Percentiles rank a stretch among this genome's conserved stretches.
phyloP scores from a whole-genome alignment of 2,329 filamentous ascomycete genomes.

The Botryosphaeria dothidea region DNA sequence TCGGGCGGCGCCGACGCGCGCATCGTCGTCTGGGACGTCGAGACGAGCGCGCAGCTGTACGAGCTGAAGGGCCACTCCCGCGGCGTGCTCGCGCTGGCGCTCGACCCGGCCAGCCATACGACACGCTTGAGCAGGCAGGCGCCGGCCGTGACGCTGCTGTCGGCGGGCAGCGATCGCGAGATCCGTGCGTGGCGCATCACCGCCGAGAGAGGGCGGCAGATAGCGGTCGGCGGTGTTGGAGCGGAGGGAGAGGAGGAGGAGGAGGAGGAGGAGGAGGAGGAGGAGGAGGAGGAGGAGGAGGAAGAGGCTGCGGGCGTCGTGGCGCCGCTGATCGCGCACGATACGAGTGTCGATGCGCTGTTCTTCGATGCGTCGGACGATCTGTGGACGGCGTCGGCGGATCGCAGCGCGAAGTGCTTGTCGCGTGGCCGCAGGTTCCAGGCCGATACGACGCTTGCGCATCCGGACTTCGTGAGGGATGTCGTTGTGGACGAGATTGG shows the following conservation, averaged over 20 bases:
- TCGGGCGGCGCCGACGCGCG: conserved; percentile 50
- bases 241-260: conserved; percentile 28
- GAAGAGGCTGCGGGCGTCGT: conserved; percentile 36
- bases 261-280: conserved; percentile 27
- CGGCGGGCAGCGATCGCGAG: conserved; percentile 63
- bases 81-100: conserved; percentile 74
- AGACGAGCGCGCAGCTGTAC: conserved; percentile 68
- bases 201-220: conserved; percentile 42
- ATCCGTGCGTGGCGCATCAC: conserved; percentile 76
- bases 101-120: conserved; percentile 66
- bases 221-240: neutral
- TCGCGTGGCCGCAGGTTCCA: conserved; percentile 68
- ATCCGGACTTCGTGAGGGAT: conserved; percentile 89
- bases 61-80: conserved; percentile 76
- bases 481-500: conserved; percentile 69
- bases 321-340: conserved; percentile 72
- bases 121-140: conserved; percentile 20
- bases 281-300: conserved; percentile 29
- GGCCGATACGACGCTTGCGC: conserved; percentile 69
- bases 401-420: conserved; percentile 83
- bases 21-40: conserved; percentile 75
- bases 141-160: conserved; percentile 62
- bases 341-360: conserved; percentile 85
- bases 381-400: conserved; percentile 90
- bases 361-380: conserved; percentile 73